Evolutionary conservation across 2,329 filamentous ascomycete species (phyloP), one percentile per base, ranked within the genome.

Genomic region (Sporothrix dimorphospora): DNA sequence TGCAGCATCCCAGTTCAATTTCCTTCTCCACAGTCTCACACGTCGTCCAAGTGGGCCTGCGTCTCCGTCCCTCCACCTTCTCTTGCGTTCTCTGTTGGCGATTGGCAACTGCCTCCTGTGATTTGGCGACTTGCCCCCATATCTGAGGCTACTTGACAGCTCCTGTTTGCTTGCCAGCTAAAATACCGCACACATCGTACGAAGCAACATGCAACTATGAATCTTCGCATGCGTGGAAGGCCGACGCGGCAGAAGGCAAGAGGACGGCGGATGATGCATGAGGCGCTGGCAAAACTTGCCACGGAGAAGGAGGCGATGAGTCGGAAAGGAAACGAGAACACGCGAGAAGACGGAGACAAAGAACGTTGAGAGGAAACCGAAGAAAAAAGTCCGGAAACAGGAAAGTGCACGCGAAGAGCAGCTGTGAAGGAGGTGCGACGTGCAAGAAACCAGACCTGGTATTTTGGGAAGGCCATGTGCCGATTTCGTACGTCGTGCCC

Each of bases 121-220:
- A 38, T 51, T 63, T 53, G 63, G 53, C 30, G 42, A 55, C 38
- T 38, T 40, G 34, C 38, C 67, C 65, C 40, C 67, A 9, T 57
- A 71, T n/a, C 27, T 47, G 51, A 65, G 59, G 71, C 74, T 70
- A 72, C 74, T 73, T 74, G 74, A 67, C 71, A 73, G 71, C 63
- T 34, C 69, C 71, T 66, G 61, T 12, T 55, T n/a, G 42, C 53
- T 34, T 34, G 49, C n/a, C 19, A 1, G 40, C 27, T 19, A 71
- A 73, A 75, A 74, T 74, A 57, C 74, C 74, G 69, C 74, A 73
- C 59, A 69, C 14, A 66, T 67, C 70, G 59, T 67, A 67, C 70
- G 61, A 69, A 68, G 61, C 51, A 67, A 49, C 49, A 69, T 45
- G 47, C 34, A 66, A 66, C 45, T 11, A 16, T 14, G 21, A 27